Evolutionary conservation across 495 filamentous ascomycete species (phyloP).

Genomic region (Staphylotrichum longicolle): DNA sequence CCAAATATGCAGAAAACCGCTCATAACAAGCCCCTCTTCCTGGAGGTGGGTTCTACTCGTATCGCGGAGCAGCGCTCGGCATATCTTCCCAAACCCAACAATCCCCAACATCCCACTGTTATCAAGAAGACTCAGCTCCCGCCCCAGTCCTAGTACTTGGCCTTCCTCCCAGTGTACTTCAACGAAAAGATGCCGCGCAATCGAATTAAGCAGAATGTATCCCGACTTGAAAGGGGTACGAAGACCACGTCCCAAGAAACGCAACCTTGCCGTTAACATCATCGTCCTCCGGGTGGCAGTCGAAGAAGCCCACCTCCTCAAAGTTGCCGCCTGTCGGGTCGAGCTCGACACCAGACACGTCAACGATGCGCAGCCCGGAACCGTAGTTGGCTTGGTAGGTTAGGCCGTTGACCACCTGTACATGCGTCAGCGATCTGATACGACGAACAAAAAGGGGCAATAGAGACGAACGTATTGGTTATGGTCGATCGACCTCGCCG

Average conservation of each 20-base stretch:
- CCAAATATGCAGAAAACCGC: too few species aligned
- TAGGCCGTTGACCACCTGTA: constrained; percentile 45
- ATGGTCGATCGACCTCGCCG: constrained; percentile 55
- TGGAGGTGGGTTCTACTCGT: too few species aligned
- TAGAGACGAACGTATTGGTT: constrained; percentile 51
- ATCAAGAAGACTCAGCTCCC: too few species aligned
- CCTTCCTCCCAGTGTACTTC: constrained; percentile 33
- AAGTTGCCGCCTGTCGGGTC: constrained; percentile 55
- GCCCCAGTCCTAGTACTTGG: background rate
- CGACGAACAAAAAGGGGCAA: background rate
- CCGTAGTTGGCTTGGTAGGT: constrained; percentile 60
- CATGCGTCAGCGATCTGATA: background rate
- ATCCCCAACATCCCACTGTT: too few species aligned
- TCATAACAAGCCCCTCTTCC: too few species aligned
- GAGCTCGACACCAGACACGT: constrained; percentile 50
- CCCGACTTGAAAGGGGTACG: constrained; percentile 58
- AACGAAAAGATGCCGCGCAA: constrained; percentile 57
- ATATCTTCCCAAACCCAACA: too few species aligned
- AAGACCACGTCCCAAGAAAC: constrained; percentile 59
- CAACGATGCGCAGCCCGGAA: constrained; percentile 55
- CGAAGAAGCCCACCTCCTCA: constrained; percentile 56
- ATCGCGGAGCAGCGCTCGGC: background rate
- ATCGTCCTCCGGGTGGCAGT: constrained; percentile 62
- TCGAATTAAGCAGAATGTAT: constrained; percentile 58
- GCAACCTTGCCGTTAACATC: constrained; percentile 47